These are phyloP conservation scores for Crucihimalaya himalaica DNA, from an alignment of 345 rosid species.

Conservation along the genomic window DNA sequence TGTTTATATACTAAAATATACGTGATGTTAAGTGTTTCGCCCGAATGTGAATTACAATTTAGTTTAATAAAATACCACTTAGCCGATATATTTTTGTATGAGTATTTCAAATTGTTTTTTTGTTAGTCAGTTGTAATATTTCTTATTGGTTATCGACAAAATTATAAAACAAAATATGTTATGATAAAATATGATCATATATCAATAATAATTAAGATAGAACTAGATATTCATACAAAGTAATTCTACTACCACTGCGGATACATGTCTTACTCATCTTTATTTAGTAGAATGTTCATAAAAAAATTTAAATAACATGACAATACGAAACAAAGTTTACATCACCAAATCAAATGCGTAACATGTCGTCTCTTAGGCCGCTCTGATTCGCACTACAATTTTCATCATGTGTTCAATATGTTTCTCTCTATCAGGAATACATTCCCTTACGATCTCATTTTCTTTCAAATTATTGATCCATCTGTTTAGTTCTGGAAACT, in stretches of 20 bases:
- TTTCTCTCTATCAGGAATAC: constrained; percentile 31
- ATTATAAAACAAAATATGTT: too few relatives aligned
- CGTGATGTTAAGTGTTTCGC: too few relatives aligned
- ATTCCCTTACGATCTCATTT: constrained; percentile 21
- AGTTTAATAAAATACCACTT: too few relatives aligned
- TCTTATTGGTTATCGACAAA: too few relatives aligned
- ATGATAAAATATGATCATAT: too few relatives aligned
- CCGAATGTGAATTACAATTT: too few relatives aligned
- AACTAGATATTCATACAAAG: not conserved
- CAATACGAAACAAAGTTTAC: not conserved
- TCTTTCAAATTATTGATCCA: constrained; percentile 11
- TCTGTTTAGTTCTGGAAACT: constrained; percentile 10
- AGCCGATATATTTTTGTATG: too few relatives aligned
- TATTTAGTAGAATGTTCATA: not conserved
- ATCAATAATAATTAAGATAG: too few relatives aligned
- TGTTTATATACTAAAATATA: too few relatives aligned
- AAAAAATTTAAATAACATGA: not conserved
- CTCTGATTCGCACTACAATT: not conserved
- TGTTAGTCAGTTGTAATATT: too few relatives aligned
- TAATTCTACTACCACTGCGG: not conserved
- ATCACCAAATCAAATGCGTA: not conserved
- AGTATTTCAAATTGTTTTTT: too few relatives aligned
- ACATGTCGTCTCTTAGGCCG: not conserved
- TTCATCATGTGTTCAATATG: constrained; percentile 27
- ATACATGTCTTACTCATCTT: not conserved